A percentile compares a stretch with the other conserved stretches of the same genome.
These are phyloP conservation scores for Xylariales sp. DNA, from an alignment of 2,329 filamentous ascomycete genomes.

Conservation along the genomic window DNA sequence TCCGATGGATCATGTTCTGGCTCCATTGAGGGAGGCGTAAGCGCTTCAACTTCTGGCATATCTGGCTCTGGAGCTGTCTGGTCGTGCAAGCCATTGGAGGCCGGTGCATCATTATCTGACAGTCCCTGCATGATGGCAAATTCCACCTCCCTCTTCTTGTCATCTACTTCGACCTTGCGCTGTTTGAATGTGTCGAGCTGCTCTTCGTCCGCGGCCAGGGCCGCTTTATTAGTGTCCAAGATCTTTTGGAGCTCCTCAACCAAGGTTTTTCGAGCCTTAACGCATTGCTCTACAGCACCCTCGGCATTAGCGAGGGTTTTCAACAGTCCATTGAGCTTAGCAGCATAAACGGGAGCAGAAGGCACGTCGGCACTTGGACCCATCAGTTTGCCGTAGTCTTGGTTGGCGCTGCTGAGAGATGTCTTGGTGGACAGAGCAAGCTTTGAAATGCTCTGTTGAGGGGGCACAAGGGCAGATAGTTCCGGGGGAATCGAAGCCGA, in stretches of 20 bases:
- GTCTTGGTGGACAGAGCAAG: slow-evolving; percentile 64
- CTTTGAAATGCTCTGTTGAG: slow-evolving; percentile 72
- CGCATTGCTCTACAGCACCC: slow-evolving; percentile 80
- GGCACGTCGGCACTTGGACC: slow-evolving; percentile 66
- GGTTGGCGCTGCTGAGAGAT: slow-evolving; percentile 64
- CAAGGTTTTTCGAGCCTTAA: slow-evolving; percentile 76
- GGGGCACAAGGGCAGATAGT: slow-evolving; percentile 67
- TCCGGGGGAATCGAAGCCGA: slow-evolving; percentile 65
- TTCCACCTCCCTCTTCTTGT: slow-evolving; percentile 84
- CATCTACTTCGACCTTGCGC: slow-evolving; percentile 70
- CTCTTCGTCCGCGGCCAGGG: slow-evolving; percentile 65
- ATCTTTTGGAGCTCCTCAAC: slow-evolving; percentile 80
- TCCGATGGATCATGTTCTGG: slow-evolving; percentile 12
- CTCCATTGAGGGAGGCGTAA: slow-evolving; percentile 70
- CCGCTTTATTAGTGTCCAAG: slow-evolving; percentile 66
- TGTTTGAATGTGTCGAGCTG: slow-evolving; percentile 58
- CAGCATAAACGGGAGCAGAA: slow-evolving; percentile 85
- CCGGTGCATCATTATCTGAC: slow-evolving; percentile 50
- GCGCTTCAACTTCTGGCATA: slow-evolving; percentile 76
- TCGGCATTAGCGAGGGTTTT: slow-evolving; percentile 87
- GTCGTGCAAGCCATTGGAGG: slow-evolving; percentile 39
- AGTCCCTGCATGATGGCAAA: slow-evolving; percentile 85
- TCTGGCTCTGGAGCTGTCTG: slow-evolving; percentile 55
- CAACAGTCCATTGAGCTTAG: slow-evolving; percentile 81
- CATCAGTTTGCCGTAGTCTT: slow-evolving; percentile 80